Evolutionary conservation across 129 eudicot species (phyloP).

Genomic region (Flaveria trinervia): DNA sequence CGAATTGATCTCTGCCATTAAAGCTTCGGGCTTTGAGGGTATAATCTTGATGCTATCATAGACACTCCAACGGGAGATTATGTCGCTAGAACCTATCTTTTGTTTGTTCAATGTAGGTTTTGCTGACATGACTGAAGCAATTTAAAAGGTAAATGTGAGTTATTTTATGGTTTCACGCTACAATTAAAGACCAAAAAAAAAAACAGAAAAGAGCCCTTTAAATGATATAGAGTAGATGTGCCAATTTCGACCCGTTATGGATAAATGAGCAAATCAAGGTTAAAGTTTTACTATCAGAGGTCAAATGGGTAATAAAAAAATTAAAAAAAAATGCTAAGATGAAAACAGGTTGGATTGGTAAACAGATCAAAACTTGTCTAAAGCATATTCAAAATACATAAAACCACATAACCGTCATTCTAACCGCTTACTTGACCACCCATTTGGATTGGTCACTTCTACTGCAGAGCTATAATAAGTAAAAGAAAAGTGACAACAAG

Average conservation of each 20-base stretch:
- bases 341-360: neutral
- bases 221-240: neutral
- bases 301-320: neutral
- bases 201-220: neutral
- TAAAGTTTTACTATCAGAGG: neutral
- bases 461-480: neutral
- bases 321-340: too few species aligned
- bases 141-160: slow-evolving; percentile 17
- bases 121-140: slow-evolving; percentile 14
- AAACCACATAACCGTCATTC: neutral
- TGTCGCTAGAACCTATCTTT: slow-evolving; percentile 50
- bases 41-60: slow-evolving; percentile 51
- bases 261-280: neutral
- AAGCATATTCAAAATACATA: neutral
- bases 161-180: slow-evolving; percentile 12
- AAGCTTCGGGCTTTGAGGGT: slow-evolving; percentile 57
- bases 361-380: neutral
- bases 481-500: neutral
- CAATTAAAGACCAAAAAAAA: neutral
- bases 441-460: neutral
- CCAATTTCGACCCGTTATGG: neutral
- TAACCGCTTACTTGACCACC: neutral
- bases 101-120: slow-evolving; percentile 17
- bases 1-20: slow-evolving; percentile 76
- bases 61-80: slow-evolving; percentile 53